Base-by-base conservation (phyloP, 1,284 basidiomycete genomes). In the Ustilago hordei region DNA sequence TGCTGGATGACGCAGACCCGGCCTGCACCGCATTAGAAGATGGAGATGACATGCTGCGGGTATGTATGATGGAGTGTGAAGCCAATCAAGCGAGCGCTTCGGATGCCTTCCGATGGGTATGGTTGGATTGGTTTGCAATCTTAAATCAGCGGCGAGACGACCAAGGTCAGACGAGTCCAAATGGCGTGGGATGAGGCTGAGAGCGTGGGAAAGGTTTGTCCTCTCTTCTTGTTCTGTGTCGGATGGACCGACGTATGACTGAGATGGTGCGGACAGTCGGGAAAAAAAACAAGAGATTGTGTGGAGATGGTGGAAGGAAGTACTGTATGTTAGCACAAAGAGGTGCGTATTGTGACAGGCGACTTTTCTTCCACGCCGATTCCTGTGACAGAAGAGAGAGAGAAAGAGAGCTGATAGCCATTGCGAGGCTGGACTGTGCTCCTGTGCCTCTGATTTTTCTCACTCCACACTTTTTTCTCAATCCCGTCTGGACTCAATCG, bases 1-100 rank as follows among this genome's bases (percentile, higher is more conserved):
- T 52, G 63, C 62, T 59, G 15, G 65, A 64, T 2, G 70, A 64
- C 17, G 62, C 64, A 4, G 70, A 55, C 34, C 64, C 69, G 60
- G 55, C 64, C 3, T 64, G 62, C 39, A 55, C 48, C 48, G 48
- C 8, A 32, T 50, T 19, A 3, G 50, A n/a, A 9, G 67, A 55
- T 34, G 67, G 38, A 11, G 38, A 55, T 6, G 65, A 60, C 70
- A 73, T 74, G 39, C 2, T 64, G 38, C 19, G 32, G 32, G n/a
- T 13, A 12, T 45, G 13, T 47, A 11, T 45, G 32, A 31, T 13
- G 4, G 43, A 58, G 19, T 19, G 43, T 28, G 15, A 23, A 50
- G 48, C 13, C 45, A 28, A 48, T 19, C 31, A 32, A 43, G 8
- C 34, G 17, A 36, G 53, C 53, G 12, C 17, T 19, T 54, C 34